These are phyloP conservation scores for Hydnomerulius pinastri DNA, from an alignment of 768 basidiomycete genomes.

Conservation along the genomic window DNA sequence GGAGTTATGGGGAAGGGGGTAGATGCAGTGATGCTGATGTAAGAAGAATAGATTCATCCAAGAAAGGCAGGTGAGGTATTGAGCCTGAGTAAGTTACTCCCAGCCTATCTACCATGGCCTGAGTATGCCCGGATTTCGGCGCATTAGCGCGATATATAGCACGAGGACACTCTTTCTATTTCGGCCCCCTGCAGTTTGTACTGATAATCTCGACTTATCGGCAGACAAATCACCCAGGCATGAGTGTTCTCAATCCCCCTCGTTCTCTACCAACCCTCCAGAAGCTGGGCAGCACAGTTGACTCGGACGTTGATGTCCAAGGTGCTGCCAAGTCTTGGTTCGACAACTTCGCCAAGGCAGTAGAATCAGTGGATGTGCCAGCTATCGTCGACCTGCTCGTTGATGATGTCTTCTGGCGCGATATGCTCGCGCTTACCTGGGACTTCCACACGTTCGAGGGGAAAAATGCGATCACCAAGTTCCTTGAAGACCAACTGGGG, in stretches of 20 bases:
- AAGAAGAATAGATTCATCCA: too few species aligned
- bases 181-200: too few species aligned
- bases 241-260: neutral
- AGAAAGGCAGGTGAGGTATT: too few species aligned
- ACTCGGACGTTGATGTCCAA: conserved; percentile 37
- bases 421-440: conserved; percentile 65
- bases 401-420: conserved; percentile 53
- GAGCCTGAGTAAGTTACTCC: too few species aligned
- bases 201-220: too few species aligned
- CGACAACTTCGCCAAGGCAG: conserved; percentile 34
- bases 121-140: too few species aligned
- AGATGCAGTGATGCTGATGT: too few species aligned
- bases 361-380: conserved; percentile 35
- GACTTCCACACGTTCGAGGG: conserved; percentile 60
- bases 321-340: conserved; percentile 45
- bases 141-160: too few species aligned
- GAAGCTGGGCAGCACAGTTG: conserved; percentile 22
- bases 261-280: conserved; percentile 25
- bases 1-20: too few species aligned
- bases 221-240: too few species aligned
- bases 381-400: conserved; percentile 36
- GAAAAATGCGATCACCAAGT: conserved; percentile 36
- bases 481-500: conserved; percentile 49
- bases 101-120: too few species aligned
- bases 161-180: too few species aligned